phyloP scores from a whole-genome alignment of 352 stramenopile species.

The Phytophthora parvispora region DNA sequence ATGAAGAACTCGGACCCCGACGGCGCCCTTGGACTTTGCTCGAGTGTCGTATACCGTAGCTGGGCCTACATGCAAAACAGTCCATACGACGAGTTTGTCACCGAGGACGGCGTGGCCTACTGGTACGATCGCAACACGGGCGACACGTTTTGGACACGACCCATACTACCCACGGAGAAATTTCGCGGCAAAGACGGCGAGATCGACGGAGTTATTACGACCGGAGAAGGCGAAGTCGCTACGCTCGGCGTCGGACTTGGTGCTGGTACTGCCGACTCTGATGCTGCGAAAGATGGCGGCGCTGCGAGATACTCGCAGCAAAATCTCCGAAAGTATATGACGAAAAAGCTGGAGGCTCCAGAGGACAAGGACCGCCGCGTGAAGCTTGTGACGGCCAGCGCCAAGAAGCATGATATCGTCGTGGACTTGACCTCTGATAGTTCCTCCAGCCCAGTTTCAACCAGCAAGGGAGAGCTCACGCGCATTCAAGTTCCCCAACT shows the following conservation, averaged over 20 bases:
- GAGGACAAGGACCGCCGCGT: constrained; percentile 71
- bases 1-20: constrained; percentile 89
- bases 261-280: constrained; percentile 1
- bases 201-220: constrained; percentile 85
- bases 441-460: background rate
- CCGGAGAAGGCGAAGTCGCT: constrained; percentile 74
- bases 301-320: constrained; percentile 63
- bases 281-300: constrained; percentile 43
- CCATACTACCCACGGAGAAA: constrained; percentile 86
- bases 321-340: constrained; percentile 88
- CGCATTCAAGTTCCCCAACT: constrained; percentile 70
- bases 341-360: constrained; percentile 81
- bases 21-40: constrained; percentile 81
- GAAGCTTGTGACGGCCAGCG: constrained; percentile 62
- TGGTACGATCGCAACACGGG: constrained; percentile 88
- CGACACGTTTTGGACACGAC: constrained; percentile 93
- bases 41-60: constrained; percentile 92
- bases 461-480: constrained; percentile 42
- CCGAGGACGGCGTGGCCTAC: constrained; percentile 93
- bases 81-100: constrained; percentile 92
- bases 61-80: constrained; percentile 93
- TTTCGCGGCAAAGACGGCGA: constrained; percentile 76
- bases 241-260: constrained; percentile 75
- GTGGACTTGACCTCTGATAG: constrained; percentile 38
- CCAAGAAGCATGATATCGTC: constrained; percentile 72